Evolutionary conservation across 805 yeast genomes (phyloP).

Genomic region (Sugiyamaella valdiviana): DNA sequence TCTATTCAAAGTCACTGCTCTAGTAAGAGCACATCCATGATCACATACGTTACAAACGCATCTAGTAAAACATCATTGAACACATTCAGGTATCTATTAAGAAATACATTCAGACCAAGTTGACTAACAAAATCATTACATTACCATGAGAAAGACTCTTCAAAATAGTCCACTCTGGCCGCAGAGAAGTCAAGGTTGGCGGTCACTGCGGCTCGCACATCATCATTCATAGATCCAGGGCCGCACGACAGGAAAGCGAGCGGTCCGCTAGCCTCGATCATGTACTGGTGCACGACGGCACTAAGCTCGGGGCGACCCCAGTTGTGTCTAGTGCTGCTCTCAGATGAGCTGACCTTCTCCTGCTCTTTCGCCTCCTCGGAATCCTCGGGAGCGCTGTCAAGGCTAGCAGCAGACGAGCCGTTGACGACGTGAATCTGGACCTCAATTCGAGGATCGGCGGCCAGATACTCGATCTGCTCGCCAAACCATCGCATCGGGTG

Average conservation of each 20-base stretch:
- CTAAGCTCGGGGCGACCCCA: constrained; percentile 40
- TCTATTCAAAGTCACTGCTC: too few relatives aligned
- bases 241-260: constrained; percentile 59
- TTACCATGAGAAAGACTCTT: constrained; percentile 67
- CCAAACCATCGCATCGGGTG: constrained; percentile 45
- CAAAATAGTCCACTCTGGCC: constrained; percentile 58
- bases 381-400: not conserved
- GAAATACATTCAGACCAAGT: not conserved
- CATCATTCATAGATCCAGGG: constrained; percentile 53
- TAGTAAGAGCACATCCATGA: too few relatives aligned
- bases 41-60: too few relatives aligned
- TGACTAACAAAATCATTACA: not conserved
- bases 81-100: not conserved
- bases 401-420: not conserved
- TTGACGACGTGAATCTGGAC: constrained; percentile 1
- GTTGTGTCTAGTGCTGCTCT: not conserved
- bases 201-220: constrained; percentile 44
- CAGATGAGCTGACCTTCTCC: not conserved
- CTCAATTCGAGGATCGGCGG: constrained; percentile 8
- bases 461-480: constrained; percentile 36
- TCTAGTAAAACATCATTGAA: too few relatives aligned
- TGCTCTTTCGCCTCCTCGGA: not conserved
- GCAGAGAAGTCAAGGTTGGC: constrained; percentile 35
- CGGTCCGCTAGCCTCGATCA: constrained; percentile 35
- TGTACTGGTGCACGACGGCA: constrained; percentile 34